Conservation (phyloP, 352 stramenopile genomes). For the Saprolegnia diclina region DNA sequence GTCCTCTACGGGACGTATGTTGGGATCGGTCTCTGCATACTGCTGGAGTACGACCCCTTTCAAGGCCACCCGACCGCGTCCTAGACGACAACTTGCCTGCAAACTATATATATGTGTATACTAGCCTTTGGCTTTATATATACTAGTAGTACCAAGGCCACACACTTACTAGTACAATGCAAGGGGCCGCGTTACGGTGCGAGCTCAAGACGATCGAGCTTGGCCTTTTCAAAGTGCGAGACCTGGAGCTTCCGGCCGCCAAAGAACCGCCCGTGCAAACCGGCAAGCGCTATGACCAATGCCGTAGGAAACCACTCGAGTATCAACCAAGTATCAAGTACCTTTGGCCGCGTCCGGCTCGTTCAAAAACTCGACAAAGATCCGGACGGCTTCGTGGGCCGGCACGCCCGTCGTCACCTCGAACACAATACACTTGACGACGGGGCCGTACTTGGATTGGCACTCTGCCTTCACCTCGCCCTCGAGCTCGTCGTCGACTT, state of each 20-base stretch:
- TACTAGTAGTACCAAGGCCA: too few species aligned
- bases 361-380: constrained; percentile 84
- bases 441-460: constrained; percentile 67
- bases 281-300: constrained; percentile 47
- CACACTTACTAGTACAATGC: too few species aligned
- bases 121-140: too few species aligned
- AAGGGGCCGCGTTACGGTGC: constrained; percentile 34
- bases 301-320: too few species aligned
- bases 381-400: constrained; percentile 76
- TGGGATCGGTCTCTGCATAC: constrained; percentile 11
- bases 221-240: constrained; percentile 72
- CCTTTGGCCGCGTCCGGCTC: constrained; percentile 68
- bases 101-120: too few species aligned
- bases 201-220: constrained; percentile 63
- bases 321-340: too few species aligned
- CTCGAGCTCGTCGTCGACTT: constrained; percentile 85
- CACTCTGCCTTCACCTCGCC: constrained; percentile 87
- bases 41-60: constrained; percentile 31
- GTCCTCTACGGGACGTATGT: constrained; percentile 38
- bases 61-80: constrained; percentile 22
- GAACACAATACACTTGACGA: constrained; percentile 69
- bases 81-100: constrained; percentile 30
- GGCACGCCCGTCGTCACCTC: constrained; percentile 45
- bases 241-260: constrained; percentile 80
- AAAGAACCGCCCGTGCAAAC: constrained; percentile 86